Base-by-base conservation (phyloP, 495 filamentous ascomycete genomes). In the Filosporella fistucella region DNA sequence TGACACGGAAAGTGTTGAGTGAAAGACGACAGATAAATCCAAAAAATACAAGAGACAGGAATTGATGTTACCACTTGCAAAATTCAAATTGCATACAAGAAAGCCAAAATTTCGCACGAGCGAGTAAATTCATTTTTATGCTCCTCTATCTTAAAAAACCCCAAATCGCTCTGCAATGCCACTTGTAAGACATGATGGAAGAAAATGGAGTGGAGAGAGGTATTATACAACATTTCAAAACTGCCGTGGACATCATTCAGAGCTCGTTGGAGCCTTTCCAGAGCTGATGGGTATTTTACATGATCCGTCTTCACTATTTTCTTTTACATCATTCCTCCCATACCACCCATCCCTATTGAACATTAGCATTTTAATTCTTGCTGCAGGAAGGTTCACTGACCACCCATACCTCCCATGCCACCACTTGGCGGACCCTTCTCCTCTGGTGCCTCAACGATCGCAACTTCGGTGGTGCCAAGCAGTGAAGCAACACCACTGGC, bases 381-480 rank as follows among this genome's bases (percentile, higher is more conserved):
- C 3, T 8, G 14, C 16, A 14, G 0, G 14, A 22, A 17, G 29
- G 17, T 28, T 14, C 47, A 56, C 70, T 74, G 71, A 47, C 76
- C 82, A 28, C 84, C 85, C 76, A 86, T 84, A 41, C 83, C 81
- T 39, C 82, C 82, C 77, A 85, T 85, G 34, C 79, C 82, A 51
- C 74, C 76, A 52, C 60, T 64, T 54, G 72, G 65, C 59, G 74
- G 67, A 5, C 70, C 65, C 41, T 68, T 76, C 86, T 96, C 95
- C 68, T 95, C 90, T 64, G 96, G 94, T 45, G 94, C 93, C 70
- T 98, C 93, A 45, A 95, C 89, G 52, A 98, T 91, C 43, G 91
- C 90, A 50, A 96, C 91, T 71, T 98, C 93, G 53, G 94, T 98
- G 57, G 93, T 98, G 68, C 93, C 93, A 54, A 98, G 86, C 46